A percentile compares a stretch with the other conserved stretches of the same genome.
phyloP scores from a whole-genome alignment of 2,329 filamentous ascomycete genomes.

The Colletotrichum phormii region DNA sequence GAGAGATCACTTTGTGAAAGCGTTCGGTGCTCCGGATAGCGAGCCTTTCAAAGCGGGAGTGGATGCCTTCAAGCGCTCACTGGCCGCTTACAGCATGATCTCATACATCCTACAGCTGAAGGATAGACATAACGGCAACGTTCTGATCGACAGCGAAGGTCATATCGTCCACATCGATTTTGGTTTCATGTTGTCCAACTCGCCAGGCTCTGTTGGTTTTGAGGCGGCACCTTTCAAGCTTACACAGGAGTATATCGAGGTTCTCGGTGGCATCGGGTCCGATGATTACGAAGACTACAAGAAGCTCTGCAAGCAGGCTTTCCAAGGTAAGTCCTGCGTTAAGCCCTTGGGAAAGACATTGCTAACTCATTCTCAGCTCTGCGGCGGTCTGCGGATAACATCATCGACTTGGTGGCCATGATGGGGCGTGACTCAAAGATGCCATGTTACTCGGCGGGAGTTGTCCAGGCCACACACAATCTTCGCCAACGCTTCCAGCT shows the following conservation, averaged over 20 bases:
- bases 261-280: slow-evolving; percentile 79
- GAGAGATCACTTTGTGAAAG: slow-evolving; percentile 84
- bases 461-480: slow-evolving; percentile 76
- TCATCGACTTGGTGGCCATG: slow-evolving; percentile 85
- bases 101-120: slow-evolving; percentile 87
- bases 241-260: slow-evolving; percentile 87
- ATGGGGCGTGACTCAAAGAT: slow-evolving; percentile 88
- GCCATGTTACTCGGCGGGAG: slow-evolving; percentile 83
- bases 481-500: slow-evolving; percentile 83
- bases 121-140: slow-evolving; percentile 88
- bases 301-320: slow-evolving; percentile 82
- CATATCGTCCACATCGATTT: slow-evolving; percentile 93
- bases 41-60: slow-evolving; percentile 78
- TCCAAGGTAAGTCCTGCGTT: slow-evolving; percentile 71
- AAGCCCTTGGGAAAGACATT: too few species aligned
- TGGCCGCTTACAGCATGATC: slow-evolving; percentile 88
- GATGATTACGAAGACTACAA: slow-evolving; percentile 82
- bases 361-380: slow-evolving; percentile 62
- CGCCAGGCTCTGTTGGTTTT: slow-evolving; percentile 85
- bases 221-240: slow-evolving; percentile 90
- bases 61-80: slow-evolving; percentile 82
- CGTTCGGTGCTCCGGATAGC: slow-evolving; percentile 78
- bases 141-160: slow-evolving; percentile 85
- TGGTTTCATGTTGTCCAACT: slow-evolving; percentile 90
- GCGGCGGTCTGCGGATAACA: slow-evolving; percentile 80